Percentiles rank a stretch among this genome's conserved stretches.
Conservation (phyloP, 345 rosid genomes). For the Linum usitatissimum region DNA sequence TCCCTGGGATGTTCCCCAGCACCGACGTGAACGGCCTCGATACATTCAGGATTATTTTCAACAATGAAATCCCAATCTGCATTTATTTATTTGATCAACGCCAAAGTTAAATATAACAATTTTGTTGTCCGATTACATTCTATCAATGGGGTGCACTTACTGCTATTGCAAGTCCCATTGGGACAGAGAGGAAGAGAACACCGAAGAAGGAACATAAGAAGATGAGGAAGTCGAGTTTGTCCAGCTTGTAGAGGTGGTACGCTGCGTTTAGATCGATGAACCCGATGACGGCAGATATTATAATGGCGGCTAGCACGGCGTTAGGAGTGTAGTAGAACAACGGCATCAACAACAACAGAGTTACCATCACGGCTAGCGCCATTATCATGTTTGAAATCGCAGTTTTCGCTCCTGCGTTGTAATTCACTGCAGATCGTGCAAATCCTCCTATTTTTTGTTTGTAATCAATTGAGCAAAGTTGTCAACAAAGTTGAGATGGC, state of each 20-base stretch:
- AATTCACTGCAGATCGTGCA: constrained; percentile 4
- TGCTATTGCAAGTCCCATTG: background rate
- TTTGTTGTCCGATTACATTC: no score
- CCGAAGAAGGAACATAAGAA: constrained; percentile 3
- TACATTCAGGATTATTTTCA: constrained; percentile 17
- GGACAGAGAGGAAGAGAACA: constrained; percentile 3
- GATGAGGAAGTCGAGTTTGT: constrained; percentile 5
- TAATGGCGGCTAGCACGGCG: background rate
- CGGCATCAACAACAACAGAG: constrained; percentile 2
- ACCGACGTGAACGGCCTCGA: constrained; percentile 15
- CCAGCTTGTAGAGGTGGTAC: background rate
- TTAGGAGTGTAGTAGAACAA: constrained; percentile 7
- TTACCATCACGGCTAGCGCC: background rate
- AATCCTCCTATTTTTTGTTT: constrained; percentile 1
- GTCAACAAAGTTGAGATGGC: constrained; percentile 84
- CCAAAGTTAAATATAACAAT: no score
- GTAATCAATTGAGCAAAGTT: no score
- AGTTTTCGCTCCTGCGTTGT: constrained; percentile 4
- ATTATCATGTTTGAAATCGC: background rate
- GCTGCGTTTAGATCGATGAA: background rate
- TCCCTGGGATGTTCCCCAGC: constrained; percentile 22
- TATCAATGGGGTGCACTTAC: background rate
- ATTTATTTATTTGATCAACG: no score
- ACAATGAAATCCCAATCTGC: constrained; percentile 19
- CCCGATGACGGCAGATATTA: background rate